Base-by-base conservation (phyloP, 2,329 filamentous ascomycete species). In the Stagonosporopsis vannaccii region DNA sequence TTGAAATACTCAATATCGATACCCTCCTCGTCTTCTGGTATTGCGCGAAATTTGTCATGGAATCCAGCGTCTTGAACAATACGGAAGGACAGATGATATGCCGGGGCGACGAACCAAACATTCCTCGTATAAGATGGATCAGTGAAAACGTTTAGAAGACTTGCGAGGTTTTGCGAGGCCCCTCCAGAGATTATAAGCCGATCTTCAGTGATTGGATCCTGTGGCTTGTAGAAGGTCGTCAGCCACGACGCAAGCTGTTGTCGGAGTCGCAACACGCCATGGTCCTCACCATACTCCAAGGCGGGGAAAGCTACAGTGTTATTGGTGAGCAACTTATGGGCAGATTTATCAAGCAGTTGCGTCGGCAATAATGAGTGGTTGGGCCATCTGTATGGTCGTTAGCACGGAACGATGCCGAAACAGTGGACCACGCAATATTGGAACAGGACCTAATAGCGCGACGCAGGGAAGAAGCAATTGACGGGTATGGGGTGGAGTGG, bases 21-120 rank as follows among this genome's bases (percentile, higher is more conserved):
- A 0, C 92, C 92, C 67, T 91, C 86, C 0, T 85, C 85, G 68
- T 94, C 90, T 77, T 96, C 92, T 0, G 88, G 88, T 12, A 93
- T 84, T 1, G 87, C 89, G 45, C 82, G 82, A 69, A 96, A 70
- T 32, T 87, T 84, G 3, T 83, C 84, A 4, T 80, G 79, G 63
- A 96, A 92, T 1, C 57, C 91, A 90, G 5, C 87, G 75, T 97
- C 93, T 55, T 90, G 87, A 68, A 97, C 92, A 52, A 96, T 90
- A n/a, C 88, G 83, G 68, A 90, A 92, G 0, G 88, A 90, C n/a
- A 96, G 81, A 75, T 91, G 90, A 72, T 96, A 97, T 42, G 89
- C 89, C 4, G 93, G 93, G 19, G 89, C 87, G 1, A 92, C 86
- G 75, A 93, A 84, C 90, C 91, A 97, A 9, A 96, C 81, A 62